Conservation (phyloP, 371 early-diverging fungal genomes). For the Batkoa obscura region DNA sequence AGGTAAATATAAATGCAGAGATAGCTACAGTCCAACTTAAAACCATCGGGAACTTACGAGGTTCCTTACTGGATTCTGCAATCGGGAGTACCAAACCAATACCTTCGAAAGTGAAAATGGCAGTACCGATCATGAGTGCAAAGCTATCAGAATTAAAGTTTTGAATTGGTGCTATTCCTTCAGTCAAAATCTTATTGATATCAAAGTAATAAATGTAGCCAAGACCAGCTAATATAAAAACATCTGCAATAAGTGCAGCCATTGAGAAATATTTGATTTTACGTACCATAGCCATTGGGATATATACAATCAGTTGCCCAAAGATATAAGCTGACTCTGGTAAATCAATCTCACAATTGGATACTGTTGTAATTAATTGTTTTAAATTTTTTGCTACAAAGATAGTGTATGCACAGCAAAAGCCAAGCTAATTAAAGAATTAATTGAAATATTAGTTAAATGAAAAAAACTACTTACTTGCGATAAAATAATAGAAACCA, state of each 20-base stretch:
- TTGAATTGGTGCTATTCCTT: conserved; percentile 33
- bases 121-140: conserved; percentile 70
- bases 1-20: conserved; percentile 47
- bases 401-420: conserved; percentile 72
- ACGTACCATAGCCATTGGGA: conserved; percentile 64
- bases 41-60: conserved; percentile 49
- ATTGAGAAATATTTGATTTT: conserved; percentile 58
- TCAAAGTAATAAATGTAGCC: conserved; percentile 57
- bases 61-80: conserved; percentile 58
- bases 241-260: conserved; percentile 65
- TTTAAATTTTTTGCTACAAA: conserved; percentile 70
- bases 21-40: conserved; percentile 38
- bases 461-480: conserved; percentile 25
- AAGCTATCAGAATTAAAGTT: conserved; percentile 47
- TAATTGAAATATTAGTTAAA: neutral
- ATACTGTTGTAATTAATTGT: conserved; percentile 35
- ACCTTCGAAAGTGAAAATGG: conserved; percentile 79
- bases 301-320: conserved; percentile 50
- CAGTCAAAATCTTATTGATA: conserved; percentile 24
- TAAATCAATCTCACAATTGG: conserved; percentile 29
- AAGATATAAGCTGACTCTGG: conserved; percentile 32
- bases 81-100: conserved; percentile 64
- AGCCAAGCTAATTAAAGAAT: conserved; percentile 32
- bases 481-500: conserved; percentile 57
- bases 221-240: conserved; percentile 62